phyloP scores from a whole-genome alignment of 805 yeast species.

The Myxozyma neglecta region DNA sequence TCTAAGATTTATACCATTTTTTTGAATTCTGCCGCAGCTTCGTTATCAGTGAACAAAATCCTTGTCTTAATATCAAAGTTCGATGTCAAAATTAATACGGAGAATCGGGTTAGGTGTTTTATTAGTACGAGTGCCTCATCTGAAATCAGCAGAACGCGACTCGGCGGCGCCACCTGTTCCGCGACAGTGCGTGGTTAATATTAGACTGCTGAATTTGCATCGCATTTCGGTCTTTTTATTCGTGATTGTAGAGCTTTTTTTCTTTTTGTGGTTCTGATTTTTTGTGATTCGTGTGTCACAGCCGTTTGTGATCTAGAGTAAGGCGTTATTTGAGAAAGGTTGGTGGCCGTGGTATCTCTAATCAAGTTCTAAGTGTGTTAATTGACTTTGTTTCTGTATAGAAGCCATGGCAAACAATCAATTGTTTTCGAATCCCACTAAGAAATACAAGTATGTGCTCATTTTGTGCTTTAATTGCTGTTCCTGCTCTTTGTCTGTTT shows the following conservation, averaged over 20 bases:
- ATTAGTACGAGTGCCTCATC: neutral
- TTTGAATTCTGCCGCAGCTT: neutral
- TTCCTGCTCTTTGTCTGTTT: neutral
- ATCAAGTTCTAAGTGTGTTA: neutral
- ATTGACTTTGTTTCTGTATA: neutral
- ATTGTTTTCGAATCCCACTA: slow-evolving; percentile 35
- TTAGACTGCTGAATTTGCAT: too few relatives aligned
- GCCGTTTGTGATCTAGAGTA: too few relatives aligned
- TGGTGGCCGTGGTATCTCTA: too few relatives aligned
- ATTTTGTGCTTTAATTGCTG: neutral
- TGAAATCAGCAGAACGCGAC: neutral
- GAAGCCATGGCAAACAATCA: slow-evolving; percentile 4
- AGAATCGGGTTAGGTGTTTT: slow-evolving; percentile 4
- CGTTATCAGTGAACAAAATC: neutral
- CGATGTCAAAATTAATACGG: neutral
- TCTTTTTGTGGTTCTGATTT: neutral
- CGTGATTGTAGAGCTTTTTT: too few relatives aligned
- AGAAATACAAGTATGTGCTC: slow-evolving; percentile 43
- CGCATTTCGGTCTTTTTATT: too few relatives aligned
- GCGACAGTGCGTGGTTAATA: neutral
- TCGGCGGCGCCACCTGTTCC: neutral
- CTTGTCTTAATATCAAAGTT: neutral
- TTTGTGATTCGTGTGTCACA: neutral
- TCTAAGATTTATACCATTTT: neutral
- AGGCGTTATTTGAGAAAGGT: too few relatives aligned